Conservation (phyloP, 2,329 filamentous ascomycete genomes). For the Purpureocillium takamizusanense region DNA sequence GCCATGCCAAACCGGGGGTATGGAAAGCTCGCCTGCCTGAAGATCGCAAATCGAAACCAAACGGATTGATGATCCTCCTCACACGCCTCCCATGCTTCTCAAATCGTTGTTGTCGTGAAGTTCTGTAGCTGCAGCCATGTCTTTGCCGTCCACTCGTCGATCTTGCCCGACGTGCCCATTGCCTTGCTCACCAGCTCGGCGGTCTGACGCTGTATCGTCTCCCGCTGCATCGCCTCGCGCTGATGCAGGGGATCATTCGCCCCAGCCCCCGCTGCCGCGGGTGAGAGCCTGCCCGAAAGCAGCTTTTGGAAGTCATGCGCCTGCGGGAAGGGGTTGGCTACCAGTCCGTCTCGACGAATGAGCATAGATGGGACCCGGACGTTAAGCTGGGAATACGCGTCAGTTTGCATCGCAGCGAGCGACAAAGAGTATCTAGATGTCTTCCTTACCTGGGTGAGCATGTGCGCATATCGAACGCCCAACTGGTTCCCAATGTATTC, state of each 20-base stretch:
- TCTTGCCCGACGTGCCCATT: constrained; percentile 24
- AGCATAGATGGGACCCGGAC: constrained; percentile 54
- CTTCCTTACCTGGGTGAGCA: constrained; percentile 41
- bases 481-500: constrained; percentile 44
- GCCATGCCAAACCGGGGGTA: no score
- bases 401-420: background rate
- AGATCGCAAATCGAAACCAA: no score
- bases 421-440: no score
- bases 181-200: constrained; percentile 32
- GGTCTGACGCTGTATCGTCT: constrained; percentile 32
- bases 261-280: constrained; percentile 22
- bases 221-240: constrained; percentile 36
- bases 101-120: constrained; percentile 7
- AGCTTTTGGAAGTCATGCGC: constrained; percentile 35
- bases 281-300: constrained; percentile 27
- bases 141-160: constrained; percentile 27
- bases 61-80: no score
- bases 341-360: constrained; percentile 43
- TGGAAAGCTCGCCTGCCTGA: no score
- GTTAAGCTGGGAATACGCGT: constrained; percentile 33
- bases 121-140: constrained; percentile 24
- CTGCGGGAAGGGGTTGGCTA: constrained; percentile 33
- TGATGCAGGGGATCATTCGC: constrained; percentile 36
- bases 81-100: no score
- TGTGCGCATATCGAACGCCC: constrained; percentile 49